Percentiles rank a stretch among this genome's conserved stretches.
Evolutionary conservation across 805 yeast species (phyloP).

Genomic region (Barnettozyma populi): DNA sequence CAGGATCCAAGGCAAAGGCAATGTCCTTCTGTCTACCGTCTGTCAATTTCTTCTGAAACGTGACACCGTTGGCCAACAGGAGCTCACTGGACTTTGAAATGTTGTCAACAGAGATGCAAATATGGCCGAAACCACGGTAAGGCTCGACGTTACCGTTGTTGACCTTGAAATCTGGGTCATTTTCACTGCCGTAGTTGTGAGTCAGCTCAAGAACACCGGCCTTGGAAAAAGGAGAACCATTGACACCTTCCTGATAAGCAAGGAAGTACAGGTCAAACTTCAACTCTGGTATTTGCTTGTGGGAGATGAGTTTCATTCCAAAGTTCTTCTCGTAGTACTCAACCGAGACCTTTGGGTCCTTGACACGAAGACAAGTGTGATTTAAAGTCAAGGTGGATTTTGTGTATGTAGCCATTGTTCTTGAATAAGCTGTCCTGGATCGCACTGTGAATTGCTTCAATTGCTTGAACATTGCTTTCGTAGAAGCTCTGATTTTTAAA

Average conservation of each 20-base stretch:
- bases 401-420: conserved; percentile 12
- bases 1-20: conserved; percentile 94
- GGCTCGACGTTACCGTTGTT: conserved; percentile 85
- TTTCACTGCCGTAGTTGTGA: conserved; percentile 72
- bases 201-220: conserved; percentile 78
- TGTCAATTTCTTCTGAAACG: conserved; percentile 72
- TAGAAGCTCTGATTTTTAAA: no score
- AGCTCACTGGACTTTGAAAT: conserved; percentile 54
- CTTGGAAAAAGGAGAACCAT: conserved; percentile 19
- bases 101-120: conserved; percentile 82
- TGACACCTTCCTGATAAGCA: conserved; percentile 29
- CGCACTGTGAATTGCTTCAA: no score
- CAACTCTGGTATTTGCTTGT: conserved; percentile 46
- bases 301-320: conserved; percentile 60
- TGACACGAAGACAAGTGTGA: conserved; percentile 75
- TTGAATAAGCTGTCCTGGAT: not conserved
- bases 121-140: conserved; percentile 89
- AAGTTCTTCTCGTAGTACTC: conserved; percentile 70
- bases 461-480: not conserved
- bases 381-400: conserved; percentile 35
- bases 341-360: conserved; percentile 70
- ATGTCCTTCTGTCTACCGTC: conserved; percentile 93
- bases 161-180: conserved; percentile 46
- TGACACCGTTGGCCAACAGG: conserved; percentile 57
- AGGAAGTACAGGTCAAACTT: conserved; percentile 67